Evolutionary conservation across 805 yeast species (phyloP).

Genomic region (Saturnispora ahearnii): DNA sequence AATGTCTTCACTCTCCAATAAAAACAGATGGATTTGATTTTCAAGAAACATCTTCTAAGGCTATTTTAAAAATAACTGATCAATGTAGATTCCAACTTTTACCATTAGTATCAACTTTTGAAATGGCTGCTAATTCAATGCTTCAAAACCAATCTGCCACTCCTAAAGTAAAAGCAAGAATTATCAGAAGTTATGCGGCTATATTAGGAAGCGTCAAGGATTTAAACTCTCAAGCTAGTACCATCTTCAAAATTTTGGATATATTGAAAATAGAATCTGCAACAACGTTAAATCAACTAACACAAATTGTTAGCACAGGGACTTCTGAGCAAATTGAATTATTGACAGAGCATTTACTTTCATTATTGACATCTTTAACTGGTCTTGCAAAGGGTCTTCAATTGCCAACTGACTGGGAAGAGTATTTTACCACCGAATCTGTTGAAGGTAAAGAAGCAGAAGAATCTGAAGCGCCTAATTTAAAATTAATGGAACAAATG

Average conservation of each 20-base stretch:
- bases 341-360: conserved; percentile 39
- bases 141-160: conserved; percentile 26
- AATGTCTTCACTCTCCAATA: conserved; percentile 14
- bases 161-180: conserved; percentile 46
- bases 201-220: conserved; percentile 47
- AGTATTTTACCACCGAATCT: conserved; percentile 20
- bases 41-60: conserved; percentile 36
- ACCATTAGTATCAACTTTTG: conserved; percentile 39
- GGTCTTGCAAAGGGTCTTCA: conserved; percentile 66
- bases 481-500: not conserved
- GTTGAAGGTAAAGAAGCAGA: not conserved
- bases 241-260: conserved; percentile 19
- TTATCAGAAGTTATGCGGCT: conserved; percentile 54
- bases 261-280: conserved; percentile 17
- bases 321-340: conserved; percentile 16
- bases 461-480: not conserved
- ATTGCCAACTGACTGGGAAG: conserved; percentile 44
- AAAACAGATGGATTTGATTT: conserved; percentile 5
- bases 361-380: conserved; percentile 54
- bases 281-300: conserved; percentile 11
- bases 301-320: not conserved
- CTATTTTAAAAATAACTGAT: conserved; percentile 52
- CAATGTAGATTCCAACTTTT: conserved; percentile 38
- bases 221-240: conserved; percentile 35
- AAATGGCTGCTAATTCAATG: conserved; percentile 39